These are phyloP conservation scores for Bifiguratus adelaidae DNA, from an alignment of 192 early-diverging fungal species.

Conservation along the genomic window DNA sequence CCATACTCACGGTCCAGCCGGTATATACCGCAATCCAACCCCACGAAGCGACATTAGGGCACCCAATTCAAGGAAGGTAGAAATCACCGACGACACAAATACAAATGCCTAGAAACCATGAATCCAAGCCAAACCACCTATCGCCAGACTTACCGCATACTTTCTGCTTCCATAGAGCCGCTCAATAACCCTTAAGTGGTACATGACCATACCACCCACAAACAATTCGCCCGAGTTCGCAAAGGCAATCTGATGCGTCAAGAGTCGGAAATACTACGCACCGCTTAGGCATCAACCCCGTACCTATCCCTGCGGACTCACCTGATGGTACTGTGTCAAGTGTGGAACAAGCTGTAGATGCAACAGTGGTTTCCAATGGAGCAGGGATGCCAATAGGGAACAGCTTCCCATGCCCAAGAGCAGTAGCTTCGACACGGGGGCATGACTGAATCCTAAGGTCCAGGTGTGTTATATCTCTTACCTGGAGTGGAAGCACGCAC, in stretches of 20 bases:
- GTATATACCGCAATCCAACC: conserved; percentile 32
- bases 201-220: conserved; percentile 47
- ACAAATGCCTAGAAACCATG: conserved; percentile 31
- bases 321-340: conserved; percentile 47
- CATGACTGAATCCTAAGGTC: conserved; percentile 61
- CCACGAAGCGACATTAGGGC: conserved; percentile 25
- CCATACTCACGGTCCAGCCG: conserved; percentile 39
- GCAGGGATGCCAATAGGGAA: conserved; percentile 30
- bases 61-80: conserved; percentile 42
- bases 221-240: conserved; percentile 43
- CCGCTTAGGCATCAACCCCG: background rate
- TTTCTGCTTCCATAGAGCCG: conserved; percentile 50
- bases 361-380: conserved; percentile 39
- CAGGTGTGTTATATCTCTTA: too few species aligned
- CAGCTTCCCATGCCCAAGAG: conserved; percentile 32
- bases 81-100: conserved; percentile 27
- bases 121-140: background rate
- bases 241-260: conserved; percentile 42
- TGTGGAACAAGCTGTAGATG: conserved; percentile 46
- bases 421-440: conserved; percentile 46
- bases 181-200: conserved; percentile 46
- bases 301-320: conserved; percentile 8
- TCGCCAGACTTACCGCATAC: conserved; percentile 32
- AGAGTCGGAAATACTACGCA: conserved; percentile 48
- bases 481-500: too few species aligned